phyloP scores from a whole-genome alignment of 768 basidiomycete species.

The Boletus eberwhitei region DNA sequence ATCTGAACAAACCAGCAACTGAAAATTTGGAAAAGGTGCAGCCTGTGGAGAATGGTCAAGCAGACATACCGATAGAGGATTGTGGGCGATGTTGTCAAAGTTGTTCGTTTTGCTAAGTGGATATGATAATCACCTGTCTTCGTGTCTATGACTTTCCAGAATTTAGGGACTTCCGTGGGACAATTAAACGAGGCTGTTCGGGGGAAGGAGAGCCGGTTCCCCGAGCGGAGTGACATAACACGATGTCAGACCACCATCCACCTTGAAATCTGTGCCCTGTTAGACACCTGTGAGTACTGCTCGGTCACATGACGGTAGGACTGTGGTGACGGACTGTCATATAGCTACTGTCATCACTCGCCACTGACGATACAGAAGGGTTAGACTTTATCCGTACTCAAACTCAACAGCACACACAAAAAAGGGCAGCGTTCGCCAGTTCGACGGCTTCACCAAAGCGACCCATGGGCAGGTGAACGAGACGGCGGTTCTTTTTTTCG shows the following conservation, averaged over 20 bases:
- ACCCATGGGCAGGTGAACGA: constrained; percentile 94
- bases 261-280: constrained; percentile 89
- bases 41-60: background rate
- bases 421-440: constrained; percentile 87
- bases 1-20: background rate
- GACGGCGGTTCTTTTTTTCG: constrained; percentile 88
- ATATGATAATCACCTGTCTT: background rate
- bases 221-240: constrained; percentile 92
- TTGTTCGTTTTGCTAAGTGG: background rate
- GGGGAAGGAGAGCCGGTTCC: constrained; percentile 68
- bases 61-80: background rate
- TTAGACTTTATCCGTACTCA: constrained; percentile 6
- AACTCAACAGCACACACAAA: constrained; percentile 60
- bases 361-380: constrained; percentile 46
- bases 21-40: background rate
- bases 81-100: background rate
- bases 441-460: constrained; percentile 97
- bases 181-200: constrained; percentile 53
- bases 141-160: background rate
- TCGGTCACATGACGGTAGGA: background rate
- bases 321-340: constrained; percentile 65
- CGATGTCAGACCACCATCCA: constrained; percentile 90
- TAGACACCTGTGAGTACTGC: constrained; percentile 6
- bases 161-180: too few species aligned
- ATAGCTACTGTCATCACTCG: constrained; percentile 94